Conservation (phyloP, 1,139 yeast species). For the Pichia sp. region DNA sequence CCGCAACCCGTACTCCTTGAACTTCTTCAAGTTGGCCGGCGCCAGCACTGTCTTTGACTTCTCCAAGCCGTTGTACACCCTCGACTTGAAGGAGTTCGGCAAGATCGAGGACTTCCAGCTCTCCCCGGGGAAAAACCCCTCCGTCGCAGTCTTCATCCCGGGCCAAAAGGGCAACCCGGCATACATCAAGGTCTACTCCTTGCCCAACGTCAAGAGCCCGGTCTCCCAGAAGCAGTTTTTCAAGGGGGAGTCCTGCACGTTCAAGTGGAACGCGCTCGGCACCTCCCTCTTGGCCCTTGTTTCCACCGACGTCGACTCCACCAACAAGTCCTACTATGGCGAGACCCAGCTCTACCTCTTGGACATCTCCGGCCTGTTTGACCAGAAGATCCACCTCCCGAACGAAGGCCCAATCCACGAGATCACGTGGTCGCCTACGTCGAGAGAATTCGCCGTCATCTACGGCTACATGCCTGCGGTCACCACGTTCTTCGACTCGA, state of each 20-base stretch:
- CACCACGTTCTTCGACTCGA: conserved; percentile 89
- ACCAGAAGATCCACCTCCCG: conserved; percentile 79
- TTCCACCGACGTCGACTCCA: conserved; percentile 90
- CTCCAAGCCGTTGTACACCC: conserved; percentile 53
- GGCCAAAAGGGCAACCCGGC: conserved; percentile 87
- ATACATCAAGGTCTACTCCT: conserved; percentile 73
- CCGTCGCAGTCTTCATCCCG: conserved; percentile 89
- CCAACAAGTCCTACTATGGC: conserved; percentile 94
- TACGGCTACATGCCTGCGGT: conserved; percentile 98
- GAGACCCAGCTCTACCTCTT: conserved; percentile 88
- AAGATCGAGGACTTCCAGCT: conserved; percentile 56
- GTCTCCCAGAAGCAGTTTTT: conserved; percentile 84
- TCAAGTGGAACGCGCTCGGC: conserved; percentile 92
- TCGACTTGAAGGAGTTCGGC: conserved; percentile 47
- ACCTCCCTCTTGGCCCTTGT: conserved; percentile 92
- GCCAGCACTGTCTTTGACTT: conserved; percentile 28
- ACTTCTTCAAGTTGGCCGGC: conserved; percentile 56
- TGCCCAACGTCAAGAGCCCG: conserved; percentile 71
- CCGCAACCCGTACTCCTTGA: conserved; percentile 58
- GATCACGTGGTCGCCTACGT: conserved; percentile 94
- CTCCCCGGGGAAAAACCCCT: conserved; percentile 87
- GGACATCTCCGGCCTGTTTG: conserved; percentile 90
- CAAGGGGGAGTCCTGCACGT: conserved; percentile 90
- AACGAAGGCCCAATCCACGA: conserved; percentile 97
- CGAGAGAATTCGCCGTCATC: conserved; percentile 94